Percentiles rank a stretch among this genome's conserved stretches.
Conservation (phyloP, 108 stramenopile species). For the Nannochloropsis gaditana region DNA sequence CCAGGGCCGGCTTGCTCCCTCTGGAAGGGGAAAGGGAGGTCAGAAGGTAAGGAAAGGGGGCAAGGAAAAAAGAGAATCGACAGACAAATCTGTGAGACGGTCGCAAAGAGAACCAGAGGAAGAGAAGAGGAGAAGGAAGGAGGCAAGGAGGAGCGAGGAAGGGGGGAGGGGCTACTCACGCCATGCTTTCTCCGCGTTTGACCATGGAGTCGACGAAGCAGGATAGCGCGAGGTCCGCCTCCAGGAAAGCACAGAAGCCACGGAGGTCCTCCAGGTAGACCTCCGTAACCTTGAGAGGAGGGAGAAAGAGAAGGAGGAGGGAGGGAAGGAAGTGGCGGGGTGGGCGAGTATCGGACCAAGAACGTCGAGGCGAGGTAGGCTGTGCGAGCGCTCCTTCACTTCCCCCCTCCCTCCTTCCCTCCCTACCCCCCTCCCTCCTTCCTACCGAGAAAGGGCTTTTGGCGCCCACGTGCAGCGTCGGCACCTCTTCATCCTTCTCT, state of each 20-base stretch:
- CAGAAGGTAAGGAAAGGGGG: not conserved
- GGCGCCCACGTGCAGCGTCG: not conserved
- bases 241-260: not conserved
- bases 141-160: not conserved
- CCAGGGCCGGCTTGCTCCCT: no score
- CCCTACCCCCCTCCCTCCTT: not conserved
- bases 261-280: not conserved
- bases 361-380: no score
- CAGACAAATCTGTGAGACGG: no score
- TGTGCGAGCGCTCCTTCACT: no score
- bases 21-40: not conserved
- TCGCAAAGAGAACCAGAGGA: not conserved
- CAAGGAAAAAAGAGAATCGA: not conserved
- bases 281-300: not conserved
- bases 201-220: not conserved
- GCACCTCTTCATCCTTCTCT: no score
- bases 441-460: not conserved
- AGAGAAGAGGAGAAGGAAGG: not conserved
- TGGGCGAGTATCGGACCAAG: no score
- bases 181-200: not conserved
- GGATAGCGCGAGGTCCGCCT: no score
- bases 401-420: no score
- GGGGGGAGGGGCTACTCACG: not conserved
- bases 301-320: not conserved
- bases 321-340: not conserved